Evolutionary conservation across 2,329 filamentous ascomycete species (phyloP), one percentile per base, ranked within the genome.

Genomic region (Rhinocladiella similis): DNA sequence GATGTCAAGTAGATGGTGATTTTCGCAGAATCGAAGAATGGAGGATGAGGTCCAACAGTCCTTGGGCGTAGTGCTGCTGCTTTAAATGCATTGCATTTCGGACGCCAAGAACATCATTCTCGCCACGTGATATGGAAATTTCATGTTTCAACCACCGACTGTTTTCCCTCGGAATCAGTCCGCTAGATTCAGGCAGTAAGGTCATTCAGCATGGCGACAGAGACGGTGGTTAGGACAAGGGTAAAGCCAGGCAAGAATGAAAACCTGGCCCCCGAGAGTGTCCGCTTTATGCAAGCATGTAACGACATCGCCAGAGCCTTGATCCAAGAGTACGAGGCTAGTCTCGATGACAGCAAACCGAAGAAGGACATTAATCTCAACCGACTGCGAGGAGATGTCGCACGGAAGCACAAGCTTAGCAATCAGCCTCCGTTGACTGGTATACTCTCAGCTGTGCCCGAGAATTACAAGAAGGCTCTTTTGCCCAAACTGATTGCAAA

Each of bases 391-490:
- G 86, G 90, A 53, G 92, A 92, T 70, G 85, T 96, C 60, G 84
- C 94, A 45, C 96, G 94, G 77, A 97, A 97, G 77, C 91, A 97
- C 77, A 89, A 86, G 71, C 79, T 99, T 59, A 88, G 85, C 72
- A 91, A 85, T 60, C 90, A 96, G 65, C 94, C 94, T 29, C 91
- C 95, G 22, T 78, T 99, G 63, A 97, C 93, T 7, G 93, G 94
- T 58, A 99, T 99, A 69, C 97, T 99, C 69, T 91, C 94, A 53
- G 94, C 94, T 9, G 93, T 99, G 35, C 95, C 95, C n/a, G 94
- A 99, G 72, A 92, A 97, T 72, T 97, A 97, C 78, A 99, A 97
- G 80, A 99, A 97, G 77, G 97, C 97, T 69, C 97, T 99, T 60
- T 76, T 97, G 60, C 94, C 92, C 18, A 96, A 96, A 75, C 80